Percentiles rank a stretch among this genome's conserved stretches.
Evolutionary conservation across 495 filamentous ascomycete genomes (phyloP).

Genomic region (Chaetomidium leptoderma): DNA sequence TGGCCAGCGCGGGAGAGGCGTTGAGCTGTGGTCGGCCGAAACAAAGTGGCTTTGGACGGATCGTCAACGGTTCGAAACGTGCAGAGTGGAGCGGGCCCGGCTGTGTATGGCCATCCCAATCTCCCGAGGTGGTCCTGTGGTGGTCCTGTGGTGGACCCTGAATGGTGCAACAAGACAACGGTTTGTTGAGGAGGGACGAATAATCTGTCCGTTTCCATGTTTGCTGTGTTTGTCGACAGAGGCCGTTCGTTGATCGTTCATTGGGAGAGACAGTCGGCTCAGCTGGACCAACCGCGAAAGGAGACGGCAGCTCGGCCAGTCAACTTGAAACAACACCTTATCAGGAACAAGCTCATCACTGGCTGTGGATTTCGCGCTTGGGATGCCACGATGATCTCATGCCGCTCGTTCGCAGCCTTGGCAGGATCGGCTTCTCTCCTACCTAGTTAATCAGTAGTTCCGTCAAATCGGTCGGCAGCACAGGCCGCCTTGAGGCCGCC

Average conservation of each 20-base stretch:
- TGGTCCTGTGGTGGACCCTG: background rate
- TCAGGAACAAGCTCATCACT: constrained; percentile 9
- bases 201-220: no score
- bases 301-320: constrained; percentile 14
- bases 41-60: background rate
- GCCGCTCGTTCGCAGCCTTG: background rate
- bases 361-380: no score
- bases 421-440: background rate
- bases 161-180: background rate
- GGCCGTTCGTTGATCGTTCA: background rate
- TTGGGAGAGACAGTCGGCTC: background rate
- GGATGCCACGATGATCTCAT: background rate
- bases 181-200: no score
- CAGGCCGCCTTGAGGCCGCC: no score
- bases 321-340: constrained; percentile 29
- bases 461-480: no score
- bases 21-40: background rate
- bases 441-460: background rate
- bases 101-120: constrained; percentile 22
- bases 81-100: background rate
- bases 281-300: constrained; percentile 14
- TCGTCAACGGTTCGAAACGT: constrained; percentile 17
- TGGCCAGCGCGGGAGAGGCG: background rate
- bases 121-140: background rate
- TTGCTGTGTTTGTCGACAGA: no score